Evolutionary conservation across 2,329 filamentous ascomycete species (phyloP).

Genomic region (Aspergillus persii): DNA sequence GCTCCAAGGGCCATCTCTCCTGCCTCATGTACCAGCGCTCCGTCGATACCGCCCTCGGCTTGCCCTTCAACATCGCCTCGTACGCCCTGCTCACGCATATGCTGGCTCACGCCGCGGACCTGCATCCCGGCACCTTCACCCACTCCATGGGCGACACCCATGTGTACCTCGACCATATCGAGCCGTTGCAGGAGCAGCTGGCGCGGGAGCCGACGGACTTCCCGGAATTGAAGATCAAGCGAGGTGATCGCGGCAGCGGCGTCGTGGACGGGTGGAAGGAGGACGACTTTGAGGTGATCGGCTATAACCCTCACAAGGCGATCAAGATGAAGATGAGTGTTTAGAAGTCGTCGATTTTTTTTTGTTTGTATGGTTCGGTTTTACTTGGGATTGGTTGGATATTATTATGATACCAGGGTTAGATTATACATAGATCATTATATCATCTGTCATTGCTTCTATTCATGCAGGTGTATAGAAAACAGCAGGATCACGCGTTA

Average conservation of each 20-base stretch:
- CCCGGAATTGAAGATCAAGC: constrained; percentile 70
- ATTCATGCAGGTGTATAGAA: neutral
- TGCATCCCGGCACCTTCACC: constrained; percentile 82
- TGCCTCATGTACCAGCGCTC: constrained; percentile 90
- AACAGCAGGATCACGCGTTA: neutral
- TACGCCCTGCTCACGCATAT: constrained; percentile 95
- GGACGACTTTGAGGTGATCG: constrained; percentile 83
- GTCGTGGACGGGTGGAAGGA: constrained; percentile 90
- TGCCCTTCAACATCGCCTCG: constrained; percentile 95
- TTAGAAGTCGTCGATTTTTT: constrained; percentile 34
- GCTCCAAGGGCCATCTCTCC: constrained; percentile 67
- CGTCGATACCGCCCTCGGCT: constrained; percentile 95
- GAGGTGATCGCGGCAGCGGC: constrained; percentile 69
- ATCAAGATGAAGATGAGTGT: constrained; percentile 99
- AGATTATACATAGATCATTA: constrained; percentile 2
- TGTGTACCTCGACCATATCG: constrained; percentile 88
- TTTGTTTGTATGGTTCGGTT: constrained; percentile 2
- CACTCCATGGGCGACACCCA: constrained; percentile 99
- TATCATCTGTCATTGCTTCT: neutral
- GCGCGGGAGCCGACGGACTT: constrained; percentile 77
- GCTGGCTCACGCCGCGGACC: constrained; percentile 80
- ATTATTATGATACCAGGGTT: constrained; percentile 23
- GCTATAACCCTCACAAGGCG: constrained; percentile 84
- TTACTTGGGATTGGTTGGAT: neutral
- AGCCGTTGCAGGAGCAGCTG: constrained; percentile 78